Base-by-base conservation (phyloP, 2,329 filamentous ascomycete species). In the Helotiales sp. region DNA sequence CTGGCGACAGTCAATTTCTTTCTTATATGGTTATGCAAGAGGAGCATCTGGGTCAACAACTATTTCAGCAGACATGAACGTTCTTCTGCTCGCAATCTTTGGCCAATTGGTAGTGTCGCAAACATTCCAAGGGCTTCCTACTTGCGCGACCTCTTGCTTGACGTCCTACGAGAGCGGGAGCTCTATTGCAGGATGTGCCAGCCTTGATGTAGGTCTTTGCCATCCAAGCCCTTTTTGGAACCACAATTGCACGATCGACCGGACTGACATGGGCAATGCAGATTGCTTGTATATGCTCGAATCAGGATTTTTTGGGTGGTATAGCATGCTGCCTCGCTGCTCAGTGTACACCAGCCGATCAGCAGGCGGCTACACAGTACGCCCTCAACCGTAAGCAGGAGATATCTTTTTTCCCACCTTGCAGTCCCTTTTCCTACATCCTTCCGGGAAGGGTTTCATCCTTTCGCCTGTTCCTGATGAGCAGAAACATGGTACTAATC, bases 31-130 rank as follows among this genome's bases (percentile, higher is more conserved):
- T 34, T 15, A 34, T 24, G 38, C 19, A 42, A 25, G 5, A 3
- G 15, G 17, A 6, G 22, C 19, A 13, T 42, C 22, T 9, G 27
- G 13, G 12, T 8, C 10, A 12, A 44, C 10, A 6, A 2, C 7
- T 3, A 42, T 24, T 15, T 15, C 12, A 25, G 22, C 19, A 29
- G 52, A 42, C 52, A 61, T 61, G 55, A 61, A 52, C 33, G 34
- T 65, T 59, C 46, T 52, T 40, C 38, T 60, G 66, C 71, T 81
- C 63, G 70, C 77, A 60, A 72, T 84, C 64, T 72, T 84, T 48
- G 76, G 81, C 65, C 78, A 78, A 73, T 73, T 85, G 58, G 77
- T 81, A 62, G 72, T 75, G 60, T 80, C 80, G 36, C 81, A 83
- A 69, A 49, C 38, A 66, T 67, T 78, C 56, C 64, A 67, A 29